Evolutionary conservation across 75 land plant species (phyloP).

Genomic region (Azolla pinnata): DNA sequence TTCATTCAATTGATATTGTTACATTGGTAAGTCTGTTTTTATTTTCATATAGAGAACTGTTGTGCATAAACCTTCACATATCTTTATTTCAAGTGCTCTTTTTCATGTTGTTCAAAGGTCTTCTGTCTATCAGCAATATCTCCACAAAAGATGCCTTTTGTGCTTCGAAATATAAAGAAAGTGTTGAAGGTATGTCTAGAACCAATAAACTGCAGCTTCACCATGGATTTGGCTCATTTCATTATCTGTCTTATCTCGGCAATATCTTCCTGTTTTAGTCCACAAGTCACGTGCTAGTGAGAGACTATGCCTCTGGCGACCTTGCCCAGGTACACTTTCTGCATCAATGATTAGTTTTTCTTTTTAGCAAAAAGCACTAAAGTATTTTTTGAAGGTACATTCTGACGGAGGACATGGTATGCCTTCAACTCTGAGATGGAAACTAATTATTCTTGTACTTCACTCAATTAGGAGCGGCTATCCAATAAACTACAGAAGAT

Average conservation of each 20-base stretch:
- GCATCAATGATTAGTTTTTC: no score
- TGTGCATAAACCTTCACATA: no score
- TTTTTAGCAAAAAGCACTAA: no score
- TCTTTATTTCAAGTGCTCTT: no score
- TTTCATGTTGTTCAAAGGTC: no score
- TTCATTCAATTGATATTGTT: conserved; percentile 73
- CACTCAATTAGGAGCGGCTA: conserved; percentile 83
- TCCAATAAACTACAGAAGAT: conserved; percentile 72
- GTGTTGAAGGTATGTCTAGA: conserved; percentile 62
- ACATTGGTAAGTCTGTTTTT: conserved; percentile 59
- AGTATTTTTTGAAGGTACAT: no score
- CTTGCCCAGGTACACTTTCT: conserved; percentile 99
- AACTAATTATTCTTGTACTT: no score
- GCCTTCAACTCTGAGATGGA: no score
- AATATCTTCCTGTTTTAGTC: conserved; percentile 37
- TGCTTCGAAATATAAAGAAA: conserved; percentile 62
- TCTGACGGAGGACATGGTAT: no score
- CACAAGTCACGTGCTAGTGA: conserved; percentile 75
- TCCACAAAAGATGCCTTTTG: conserved; percentile 84
- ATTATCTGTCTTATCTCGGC: background rate
- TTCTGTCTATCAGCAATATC: conserved; percentile 94
- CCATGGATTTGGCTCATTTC: background rate
- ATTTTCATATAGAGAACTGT: no score
- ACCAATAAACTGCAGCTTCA: background rate
- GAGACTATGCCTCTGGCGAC: conserved; percentile 94